A percentile compares a stretch with the other conserved stretches of the same genome.
Conservation (phyloP, 1,284 basidiomycete genomes). For the Pseudozyma tsukubaensis region DNA sequence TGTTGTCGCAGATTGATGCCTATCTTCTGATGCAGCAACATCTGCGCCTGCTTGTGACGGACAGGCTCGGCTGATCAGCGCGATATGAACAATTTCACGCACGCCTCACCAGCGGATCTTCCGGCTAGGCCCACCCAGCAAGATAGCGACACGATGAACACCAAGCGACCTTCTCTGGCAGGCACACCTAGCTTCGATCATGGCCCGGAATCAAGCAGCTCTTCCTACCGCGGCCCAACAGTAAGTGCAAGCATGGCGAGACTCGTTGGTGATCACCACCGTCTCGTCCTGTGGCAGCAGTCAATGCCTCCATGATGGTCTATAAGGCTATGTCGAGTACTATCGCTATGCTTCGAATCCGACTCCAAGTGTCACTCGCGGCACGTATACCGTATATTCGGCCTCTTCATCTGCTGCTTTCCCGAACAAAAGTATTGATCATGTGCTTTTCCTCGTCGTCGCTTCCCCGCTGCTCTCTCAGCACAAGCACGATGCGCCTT, state of each 20-base stretch:
- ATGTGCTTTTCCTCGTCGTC: slow-evolving; percentile 4
- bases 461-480: slow-evolving; percentile 3
- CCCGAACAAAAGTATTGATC: slow-evolving; percentile 22
- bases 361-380: too few relatives aligned
- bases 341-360: background rate
- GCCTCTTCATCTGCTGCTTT: background rate
- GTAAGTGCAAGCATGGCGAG: slow-evolving; percentile 33
- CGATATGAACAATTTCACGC: too few relatives aligned
- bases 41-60: too few relatives aligned
- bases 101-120: too few relatives aligned
- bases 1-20: too few relatives aligned
- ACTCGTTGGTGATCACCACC: background rate
- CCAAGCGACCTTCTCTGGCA: too few relatives aligned
- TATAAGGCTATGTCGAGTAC: background rate
- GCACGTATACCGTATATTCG: too few relatives aligned
- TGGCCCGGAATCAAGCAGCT: background rate
- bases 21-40: too few relatives aligned
- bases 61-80: too few relatives aligned
- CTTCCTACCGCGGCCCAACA: slow-evolving; percentile 13
- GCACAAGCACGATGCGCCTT: slow-evolving; percentile 8
- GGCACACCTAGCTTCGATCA: background rate
- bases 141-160: too few relatives aligned
- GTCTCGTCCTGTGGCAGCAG: slow-evolving; percentile 14
- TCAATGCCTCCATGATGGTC: background rate
- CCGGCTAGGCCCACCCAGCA: too few relatives aligned